Evolutionary conservation across 2,329 filamentous ascomycete genomes (phyloP), one percentile per base, ranked within the genome.

Genomic region (Scedosporium apiospermum): DNA sequence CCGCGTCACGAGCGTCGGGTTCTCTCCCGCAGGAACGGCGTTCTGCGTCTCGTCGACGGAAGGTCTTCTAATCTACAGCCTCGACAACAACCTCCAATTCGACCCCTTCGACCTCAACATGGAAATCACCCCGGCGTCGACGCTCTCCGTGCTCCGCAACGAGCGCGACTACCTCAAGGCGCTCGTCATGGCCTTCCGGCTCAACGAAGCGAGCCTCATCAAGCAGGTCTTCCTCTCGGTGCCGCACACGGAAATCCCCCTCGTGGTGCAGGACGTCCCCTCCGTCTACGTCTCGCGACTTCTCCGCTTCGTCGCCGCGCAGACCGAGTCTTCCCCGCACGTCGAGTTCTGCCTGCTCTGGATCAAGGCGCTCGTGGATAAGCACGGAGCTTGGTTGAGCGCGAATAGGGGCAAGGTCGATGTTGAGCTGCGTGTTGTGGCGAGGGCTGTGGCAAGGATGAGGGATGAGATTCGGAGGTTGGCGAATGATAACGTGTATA

Each of bases 21-120:
- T 99, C 74, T 89, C 93, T 0, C 93, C 95, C 0, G 89, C 91
- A 0, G 93, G 93, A 9, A 87, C 90, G 14, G 85, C 92, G 0
- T 99, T 99, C 76, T 98, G 95, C 72, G 95, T 93, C 1, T 92
- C 93, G 1, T 95, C 91, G 9, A 98, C 95, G 0, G 95, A 99
- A 76, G 95, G 95, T 16, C 80, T 99, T 10, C 81, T 99, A 53
- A 88, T 99, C 65, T 99, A 98, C 79, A 95, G 90, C 66, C 80
- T 99, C 27, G 95, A 99, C 71, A 88, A 86, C 49, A 82, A 86
- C 4, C 82, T 95, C 30, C 84, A 92, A 65, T 99, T 99, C 71
- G 95, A 99, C 71, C 95, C 95, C 0, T 96, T 97, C 70, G 95
- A 99, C 72, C 86, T 99, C 16, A 93, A 96, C 74, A 89, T 98